phyloP scores from a whole-genome alignment of 192 early-diverging fungal species.

The Rhizophagus clarus region DNA sequence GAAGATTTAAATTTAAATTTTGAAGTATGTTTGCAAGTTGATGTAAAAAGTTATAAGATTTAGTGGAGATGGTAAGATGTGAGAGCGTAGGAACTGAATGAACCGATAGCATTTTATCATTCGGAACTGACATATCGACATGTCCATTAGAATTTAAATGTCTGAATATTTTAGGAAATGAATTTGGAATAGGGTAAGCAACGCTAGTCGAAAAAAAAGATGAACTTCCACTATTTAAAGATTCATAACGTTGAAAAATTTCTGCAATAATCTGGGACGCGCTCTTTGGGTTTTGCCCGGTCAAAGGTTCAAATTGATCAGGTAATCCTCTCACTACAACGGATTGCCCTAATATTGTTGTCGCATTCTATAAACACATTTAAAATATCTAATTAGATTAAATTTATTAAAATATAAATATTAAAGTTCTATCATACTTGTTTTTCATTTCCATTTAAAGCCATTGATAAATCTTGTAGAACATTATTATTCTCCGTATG shows the following conservation, averaged over 20 bases:
- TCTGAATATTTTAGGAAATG: conserved; percentile 44
- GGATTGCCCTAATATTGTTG: conserved; percentile 23
- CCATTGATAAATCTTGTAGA: background rate
- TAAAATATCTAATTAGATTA: background rate
- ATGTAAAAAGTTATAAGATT: background rate
- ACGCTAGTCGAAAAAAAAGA: conserved; percentile 22
- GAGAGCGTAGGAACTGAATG: conserved; percentile 10
- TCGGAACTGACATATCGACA: background rate
- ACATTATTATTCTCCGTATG: background rate
- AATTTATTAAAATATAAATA: background rate
- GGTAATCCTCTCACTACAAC: conserved; percentile 19
- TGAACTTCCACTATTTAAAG: background rate
- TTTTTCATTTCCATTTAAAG: too few relatives aligned
- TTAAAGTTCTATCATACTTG: background rate
- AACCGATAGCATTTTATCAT: background rate
- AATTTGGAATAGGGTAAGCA: conserved; percentile 44
- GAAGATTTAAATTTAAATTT: conserved; percentile 10
- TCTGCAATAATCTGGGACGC: background rate
- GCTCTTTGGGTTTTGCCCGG: background rate
- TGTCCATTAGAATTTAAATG: conserved; percentile 38
- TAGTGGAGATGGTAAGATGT: conserved; percentile 16
- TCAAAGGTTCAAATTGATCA: background rate
- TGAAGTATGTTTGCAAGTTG: background rate
- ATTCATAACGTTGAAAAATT: background rate
- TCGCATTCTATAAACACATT: background rate